Evolutionary conservation across 345 rosid species (phyloP), one percentile per base, ranked within the genome.

Genomic region (Salix caprea): DNA sequence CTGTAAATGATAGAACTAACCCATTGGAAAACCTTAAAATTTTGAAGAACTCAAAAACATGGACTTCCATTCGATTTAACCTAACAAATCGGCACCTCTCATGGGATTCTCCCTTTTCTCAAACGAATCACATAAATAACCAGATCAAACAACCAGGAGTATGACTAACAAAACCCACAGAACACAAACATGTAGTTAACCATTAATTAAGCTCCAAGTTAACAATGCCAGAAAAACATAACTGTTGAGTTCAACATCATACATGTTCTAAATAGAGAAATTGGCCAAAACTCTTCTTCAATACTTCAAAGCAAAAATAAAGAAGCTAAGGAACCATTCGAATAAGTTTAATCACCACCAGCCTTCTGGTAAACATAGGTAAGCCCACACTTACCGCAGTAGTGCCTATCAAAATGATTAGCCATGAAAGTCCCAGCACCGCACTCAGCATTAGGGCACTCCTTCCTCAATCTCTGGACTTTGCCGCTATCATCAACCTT

Each of bases 331-430:
- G 23, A 54, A 6, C 61, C 28, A 10, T 23, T 30, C 5, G 21
- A 21, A 10, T 6, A 24, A 48, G 66, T 19, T 74, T 66, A 75
- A 7, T 75, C 79, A 32, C 78, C 79, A 0, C 76, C 76, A 18
- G 76, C 82, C 65, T 65, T 80, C 66, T 79, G 71, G 67, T 80
- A 80, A 71, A 80, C 76, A 40, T 80, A 80, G 69, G 82, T 80
- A 5, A 80, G 79, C 12, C 82, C 79, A 9, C 82, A 80, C 78
- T 80, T 80, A n/a, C 82, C 79, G 39, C 76, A 80, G 68, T 75
- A 80, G 52, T 80, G 79, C 72, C 76, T 65, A 48, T 79, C 82
- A 65, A 79, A 79, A 75, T 74, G 75, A 66, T 65, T 70, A 2
- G 79, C 82, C 72, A 79, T 79, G 54, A 79, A 75, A 30, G 82